Base-by-base conservation (phyloP, 2,329 filamentous ascomycete species). In the Stagonosporopsis tanaceti region DNA sequence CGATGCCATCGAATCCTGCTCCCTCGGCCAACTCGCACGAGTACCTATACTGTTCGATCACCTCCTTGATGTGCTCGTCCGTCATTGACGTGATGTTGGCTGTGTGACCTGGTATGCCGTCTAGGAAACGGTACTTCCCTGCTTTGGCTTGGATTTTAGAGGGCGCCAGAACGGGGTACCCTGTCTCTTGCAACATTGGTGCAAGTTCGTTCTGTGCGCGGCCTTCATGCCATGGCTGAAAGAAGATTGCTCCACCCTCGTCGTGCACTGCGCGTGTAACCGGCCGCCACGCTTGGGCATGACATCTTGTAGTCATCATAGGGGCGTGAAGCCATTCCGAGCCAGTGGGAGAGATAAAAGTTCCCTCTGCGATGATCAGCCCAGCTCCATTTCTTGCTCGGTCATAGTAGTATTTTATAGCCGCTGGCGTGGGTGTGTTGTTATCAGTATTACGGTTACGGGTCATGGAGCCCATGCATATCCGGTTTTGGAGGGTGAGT, bases 391-490 rank as follows among this genome's bases (percentile, higher is more conserved):
- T 45, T 27, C 53, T 44, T 11, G 68, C 68, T 28, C 66, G 34
- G 11, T 62, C 60, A 3, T 58, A 22, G 25, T 71, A 71, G 47
- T 71, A 62, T 12, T 50, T 53, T 20, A 60, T 38, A 11, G 53
- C 57, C 2, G 63, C 59, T 8, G 38, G 44, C 14, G 57, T 61
- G 2, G 65, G 66, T 24, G 63, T 68, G 42, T 58, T 57, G 55
- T 55, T 24, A 11, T 69, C 62, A 1, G 63, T 51, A 40, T 65
- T 66, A 14, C 67, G 67, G 32, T 71, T 71, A 14, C 68, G 66
- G 3, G 68, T 70, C 62, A 71, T 62, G 4, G 68, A 64, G n/a
- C 59, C 62, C 64, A 71, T 71, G 14, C 46, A 59, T 22, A 70
- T 57, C 11, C 67, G 65, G 42, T 67, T 57, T 4, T 53, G 45